These are phyloP conservation scores for Cochlearia excelsa DNA, from an alignment of 345 rosid genomes.

Conservation along the genomic window DNA sequence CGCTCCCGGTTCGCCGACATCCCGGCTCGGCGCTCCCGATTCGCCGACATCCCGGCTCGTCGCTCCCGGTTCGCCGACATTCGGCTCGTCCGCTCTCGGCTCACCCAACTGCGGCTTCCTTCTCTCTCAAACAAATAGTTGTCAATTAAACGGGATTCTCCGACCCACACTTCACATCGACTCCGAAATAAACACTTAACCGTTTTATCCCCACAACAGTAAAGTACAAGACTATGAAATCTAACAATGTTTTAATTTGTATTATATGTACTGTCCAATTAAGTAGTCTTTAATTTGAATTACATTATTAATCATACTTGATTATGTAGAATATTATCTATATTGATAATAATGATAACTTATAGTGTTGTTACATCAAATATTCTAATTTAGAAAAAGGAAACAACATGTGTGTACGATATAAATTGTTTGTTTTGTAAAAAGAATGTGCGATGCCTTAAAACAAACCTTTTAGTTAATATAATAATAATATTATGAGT, in stretches of 20 bases:
- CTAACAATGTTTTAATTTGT: background rate
- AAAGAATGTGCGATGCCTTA: constrained; percentile 28
- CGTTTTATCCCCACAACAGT: too few relatives aligned
- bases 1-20: too few relatives aligned
- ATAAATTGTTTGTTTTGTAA: constrained; percentile 12
- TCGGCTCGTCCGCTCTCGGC: too few relatives aligned
- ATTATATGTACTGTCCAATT: constrained; percentile 6
- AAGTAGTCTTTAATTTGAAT: background rate
- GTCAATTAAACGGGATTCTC: too few relatives aligned
- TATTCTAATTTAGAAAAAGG: constrained; percentile 30
- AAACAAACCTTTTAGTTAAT: constrained; percentile 14
- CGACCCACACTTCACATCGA: too few relatives aligned
- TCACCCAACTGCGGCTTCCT: too few relatives aligned
- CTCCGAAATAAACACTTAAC: too few relatives aligned
- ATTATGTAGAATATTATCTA: constrained; percentile 28
- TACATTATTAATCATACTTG: constrained; percentile 1
- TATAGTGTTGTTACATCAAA: constrained; percentile 36
- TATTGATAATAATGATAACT: constrained; percentile 4
- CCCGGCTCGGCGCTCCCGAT: too few relatives aligned
- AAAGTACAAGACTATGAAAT: background rate
- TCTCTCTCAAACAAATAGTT: too few relatives aligned
- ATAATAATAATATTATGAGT: constrained; percentile 25
- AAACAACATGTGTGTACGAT: constrained; percentile 32
- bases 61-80: too few relatives aligned
- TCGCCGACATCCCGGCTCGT: too few relatives aligned